Evolutionary conservation across 2,329 filamentous ascomycete genomes (phyloP), one percentile per base, ranked within the genome.

Genomic region (Diatrype stigma): DNA sequence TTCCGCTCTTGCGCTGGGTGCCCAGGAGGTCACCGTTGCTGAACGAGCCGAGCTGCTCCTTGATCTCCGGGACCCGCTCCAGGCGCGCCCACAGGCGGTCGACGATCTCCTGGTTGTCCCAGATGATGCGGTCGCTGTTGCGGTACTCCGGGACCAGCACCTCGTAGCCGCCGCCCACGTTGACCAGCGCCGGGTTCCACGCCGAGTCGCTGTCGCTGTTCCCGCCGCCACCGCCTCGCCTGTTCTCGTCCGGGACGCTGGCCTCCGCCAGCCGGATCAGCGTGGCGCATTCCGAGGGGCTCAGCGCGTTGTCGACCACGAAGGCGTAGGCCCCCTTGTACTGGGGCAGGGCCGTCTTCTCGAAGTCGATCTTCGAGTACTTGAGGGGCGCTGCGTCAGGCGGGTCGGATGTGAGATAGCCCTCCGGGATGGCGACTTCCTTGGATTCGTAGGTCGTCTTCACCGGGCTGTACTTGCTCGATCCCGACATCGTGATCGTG

Each of bases 81-180:
- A 86, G 79, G 10, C 89, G 77, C 38, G 70, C 73, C 78, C 86
- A 86, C 0, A 94, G 60, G 21, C 81, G 78, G 22, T 80, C 75
- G 0, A 82, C 84, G 1, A 93, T 57, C 1, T 80, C 78, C 46
- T 76, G 72, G 14, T 78, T 70, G 62, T 94, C 87, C 80, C 84
- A 89, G 58, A 94, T 86, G 56, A 93, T 89, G 3, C 89, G 79
- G n/a, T 86, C 86, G 60, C 86, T 86, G 54, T 88, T 85, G 16
- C 89, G 77, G 46, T 81, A 81, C 8, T 82, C 76, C 1, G 78
- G 72, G 3, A 76, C 69, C 40, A 84, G 66, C 2, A 74, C 67
- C 67, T 93, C 84, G 51, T 65, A 71, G 3, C 87, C 86, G 4
- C 67, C 67, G 5, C 87, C 87, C 22, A 82, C 66, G 63, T 87